A percentile compares a stretch with the other conserved stretches of the same genome.
These are phyloP conservation scores for Danielia reshetovae DNA, from an alignment of 805 yeast species.

Conservation along the genomic window DNA sequence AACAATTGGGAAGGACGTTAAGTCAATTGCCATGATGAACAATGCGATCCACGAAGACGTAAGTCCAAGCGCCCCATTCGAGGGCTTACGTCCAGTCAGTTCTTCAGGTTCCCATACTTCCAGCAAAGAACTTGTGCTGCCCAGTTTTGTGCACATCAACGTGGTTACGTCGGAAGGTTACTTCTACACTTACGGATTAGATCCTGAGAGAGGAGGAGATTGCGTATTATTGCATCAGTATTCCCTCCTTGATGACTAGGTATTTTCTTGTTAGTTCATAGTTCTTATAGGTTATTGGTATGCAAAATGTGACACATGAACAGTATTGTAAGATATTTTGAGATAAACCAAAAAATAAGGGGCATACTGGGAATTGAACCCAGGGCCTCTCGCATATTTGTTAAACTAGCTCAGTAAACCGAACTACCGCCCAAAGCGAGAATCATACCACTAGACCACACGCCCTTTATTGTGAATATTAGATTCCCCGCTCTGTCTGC, in stretches of 20 bases:
- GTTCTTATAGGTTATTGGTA: too few relatives aligned
- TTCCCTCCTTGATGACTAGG: conserved; percentile 40
- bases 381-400: conserved; percentile 22
- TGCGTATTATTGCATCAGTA: conserved; percentile 76
- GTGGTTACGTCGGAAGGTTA: conserved; percentile 82
- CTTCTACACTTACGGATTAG: conserved; percentile 75
- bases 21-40: conserved; percentile 44
- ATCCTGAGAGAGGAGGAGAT: conserved; percentile 90
- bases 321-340: conserved; percentile 1
- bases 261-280: neutral
- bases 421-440: conserved; percentile 18
- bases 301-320: too few relatives aligned
- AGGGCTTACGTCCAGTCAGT: conserved; percentile 12
- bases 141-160: conserved; percentile 44
- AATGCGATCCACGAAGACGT: conserved; percentile 29
- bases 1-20: conserved; percentile 36
- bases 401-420: conserved; percentile 1
- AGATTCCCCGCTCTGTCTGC: too few relatives aligned
- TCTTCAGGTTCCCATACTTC: conserved; percentile 4
- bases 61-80: too few relatives aligned
- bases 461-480: conserved; percentile 17
- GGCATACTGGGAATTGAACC: conserved; percentile 23
- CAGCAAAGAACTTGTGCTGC: conserved; percentile 14
- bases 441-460: conserved; percentile 24
- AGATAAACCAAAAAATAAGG: conserved; percentile 8